phyloP scores from a whole-genome alignment of 2,329 filamentous ascomycete species.

The Colletotrichum shisoi region DNA sequence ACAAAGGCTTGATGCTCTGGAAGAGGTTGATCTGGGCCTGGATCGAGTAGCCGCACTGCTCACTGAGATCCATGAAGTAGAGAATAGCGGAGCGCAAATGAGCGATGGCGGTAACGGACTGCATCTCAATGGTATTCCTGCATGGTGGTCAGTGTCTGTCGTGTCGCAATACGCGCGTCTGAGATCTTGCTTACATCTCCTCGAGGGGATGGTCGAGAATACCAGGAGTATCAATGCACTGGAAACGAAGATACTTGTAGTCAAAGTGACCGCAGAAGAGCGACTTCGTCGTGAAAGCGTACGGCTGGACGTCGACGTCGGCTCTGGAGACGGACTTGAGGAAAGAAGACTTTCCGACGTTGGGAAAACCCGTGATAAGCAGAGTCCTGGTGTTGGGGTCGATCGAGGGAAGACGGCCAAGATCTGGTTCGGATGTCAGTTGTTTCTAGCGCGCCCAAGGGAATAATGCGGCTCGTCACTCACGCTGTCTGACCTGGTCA shows the following conservation, averaged over 20 bases:
- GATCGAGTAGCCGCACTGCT: conserved; percentile 95
- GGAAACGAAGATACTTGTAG: conserved; percentile 90
- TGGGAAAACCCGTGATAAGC: conserved; percentile 96
- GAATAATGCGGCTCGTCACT: conserved; percentile 44
- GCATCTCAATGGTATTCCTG: conserved; percentile 99
- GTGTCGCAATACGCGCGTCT: background rate
- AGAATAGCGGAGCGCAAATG: conserved; percentile 94
- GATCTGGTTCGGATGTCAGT: conserved; percentile 60
- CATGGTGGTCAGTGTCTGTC: background rate
- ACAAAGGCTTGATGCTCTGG: conserved; percentile 94
- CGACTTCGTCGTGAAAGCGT: conserved; percentile 97
- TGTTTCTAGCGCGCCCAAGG: background rate
- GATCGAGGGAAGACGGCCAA: conserved; percentile 96
- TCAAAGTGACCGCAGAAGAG: conserved; percentile 98
- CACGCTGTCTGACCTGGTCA: conserved; percentile 56
- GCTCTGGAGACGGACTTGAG: conserved; percentile 62
- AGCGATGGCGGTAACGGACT: conserved; percentile 96
- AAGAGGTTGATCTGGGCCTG: conserved; percentile 93
- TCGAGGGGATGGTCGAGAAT: conserved; percentile 96
- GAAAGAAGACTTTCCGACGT: conserved; percentile 97
- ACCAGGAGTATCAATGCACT: conserved; percentile 97
- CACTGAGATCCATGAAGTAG: conserved; percentile 97
- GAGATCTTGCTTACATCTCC: conserved; percentile 63
- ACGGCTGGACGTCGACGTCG: conserved; percentile 72
- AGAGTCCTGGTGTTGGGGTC: conserved; percentile 97